Conservation (phyloP, 768 basidiomycete genomes). For the Auricularia sp. region DNA sequence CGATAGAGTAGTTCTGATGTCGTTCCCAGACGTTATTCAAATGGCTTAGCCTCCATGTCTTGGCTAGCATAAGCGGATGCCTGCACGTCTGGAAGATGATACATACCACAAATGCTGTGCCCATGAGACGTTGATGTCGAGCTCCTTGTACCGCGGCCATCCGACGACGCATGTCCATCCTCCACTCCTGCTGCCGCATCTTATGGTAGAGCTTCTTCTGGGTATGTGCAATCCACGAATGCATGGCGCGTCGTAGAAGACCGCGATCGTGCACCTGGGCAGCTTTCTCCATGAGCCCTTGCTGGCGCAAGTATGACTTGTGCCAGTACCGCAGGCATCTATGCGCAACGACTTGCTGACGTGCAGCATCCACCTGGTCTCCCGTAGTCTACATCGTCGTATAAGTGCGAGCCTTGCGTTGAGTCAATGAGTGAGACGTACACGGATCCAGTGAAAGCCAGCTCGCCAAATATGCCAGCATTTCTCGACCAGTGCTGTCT, state of each 20-base stretch:
- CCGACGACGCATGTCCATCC: slow-evolving; percentile 1
- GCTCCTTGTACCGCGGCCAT: background rate
- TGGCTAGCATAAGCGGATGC: background rate
- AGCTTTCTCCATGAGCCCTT: slow-evolving; percentile 19
- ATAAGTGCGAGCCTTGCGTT: slow-evolving; percentile 8
- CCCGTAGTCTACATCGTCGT: slow-evolving; percentile 49
- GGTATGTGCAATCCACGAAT: background rate
- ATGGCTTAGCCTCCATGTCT: background rate
- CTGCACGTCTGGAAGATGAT: background rate
- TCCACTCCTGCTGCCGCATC: slow-evolving; percentile 1
- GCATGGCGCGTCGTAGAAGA: background rate
- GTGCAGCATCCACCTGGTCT: slow-evolving; percentile 57
- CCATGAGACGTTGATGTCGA: background rate
- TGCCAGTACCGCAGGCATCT: slow-evolving; percentile 54
- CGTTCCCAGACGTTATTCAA: background rate
- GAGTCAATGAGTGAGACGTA: slow-evolving; percentile 27
- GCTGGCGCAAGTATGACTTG: slow-evolving; percentile 25
- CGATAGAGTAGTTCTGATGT: background rate
- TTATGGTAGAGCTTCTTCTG: background rate
- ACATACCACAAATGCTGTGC: background rate
- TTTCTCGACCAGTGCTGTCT: slow-evolving; percentile 51
- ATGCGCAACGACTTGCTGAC: slow-evolving; percentile 54
- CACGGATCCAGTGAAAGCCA: slow-evolving; percentile 62
- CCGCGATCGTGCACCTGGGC: background rate
- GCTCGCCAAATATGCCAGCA: slow-evolving; percentile 71